Conservation (phyloP, 371 early-diverging fungal species). For the Mortierella sp. region DNA sequence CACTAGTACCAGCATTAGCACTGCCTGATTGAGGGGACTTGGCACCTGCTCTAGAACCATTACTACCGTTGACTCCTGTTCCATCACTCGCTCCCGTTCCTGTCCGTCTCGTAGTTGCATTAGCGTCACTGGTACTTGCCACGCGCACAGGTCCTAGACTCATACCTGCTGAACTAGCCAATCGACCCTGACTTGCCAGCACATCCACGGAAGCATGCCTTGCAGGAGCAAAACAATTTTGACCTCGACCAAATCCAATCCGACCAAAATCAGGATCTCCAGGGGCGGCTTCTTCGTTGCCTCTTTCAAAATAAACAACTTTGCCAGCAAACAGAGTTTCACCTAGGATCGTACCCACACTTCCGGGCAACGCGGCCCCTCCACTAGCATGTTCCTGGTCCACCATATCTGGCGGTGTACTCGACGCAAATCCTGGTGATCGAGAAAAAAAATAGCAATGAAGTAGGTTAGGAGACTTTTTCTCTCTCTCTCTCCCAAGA, state of each 20-base stretch:
- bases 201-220: constrained; percentile 33
- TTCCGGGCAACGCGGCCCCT: constrained; percentile 39
- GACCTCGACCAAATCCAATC: constrained; percentile 40
- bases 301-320: constrained; percentile 56
- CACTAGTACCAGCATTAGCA: no score
- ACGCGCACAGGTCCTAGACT: constrained; percentile 27
- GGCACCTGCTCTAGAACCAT: no score
- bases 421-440: constrained; percentile 41
- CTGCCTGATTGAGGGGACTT: no score
- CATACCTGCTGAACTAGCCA: not conserved
- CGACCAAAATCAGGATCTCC: constrained; percentile 43
- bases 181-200: constrained; percentile 21
- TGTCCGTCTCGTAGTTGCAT: no score
- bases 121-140: constrained; percentile 20
- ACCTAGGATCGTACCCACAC: constrained; percentile 54
- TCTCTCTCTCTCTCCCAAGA: not conserved
- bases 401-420: constrained; percentile 33
- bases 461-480: not conserved
- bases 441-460: not conserved
- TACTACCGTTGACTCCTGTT: no score
- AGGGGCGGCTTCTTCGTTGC: constrained; percentile 24
- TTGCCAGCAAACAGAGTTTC: constrained; percentile 56
- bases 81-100: no score
- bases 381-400: constrained; percentile 27
- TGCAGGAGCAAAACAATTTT: constrained; percentile 43